Evolutionary conservation across 2,329 filamentous ascomycete species (phyloP), one percentile per base, ranked within the genome.

Genomic region (Pseudogymnoascus sp.): DNA sequence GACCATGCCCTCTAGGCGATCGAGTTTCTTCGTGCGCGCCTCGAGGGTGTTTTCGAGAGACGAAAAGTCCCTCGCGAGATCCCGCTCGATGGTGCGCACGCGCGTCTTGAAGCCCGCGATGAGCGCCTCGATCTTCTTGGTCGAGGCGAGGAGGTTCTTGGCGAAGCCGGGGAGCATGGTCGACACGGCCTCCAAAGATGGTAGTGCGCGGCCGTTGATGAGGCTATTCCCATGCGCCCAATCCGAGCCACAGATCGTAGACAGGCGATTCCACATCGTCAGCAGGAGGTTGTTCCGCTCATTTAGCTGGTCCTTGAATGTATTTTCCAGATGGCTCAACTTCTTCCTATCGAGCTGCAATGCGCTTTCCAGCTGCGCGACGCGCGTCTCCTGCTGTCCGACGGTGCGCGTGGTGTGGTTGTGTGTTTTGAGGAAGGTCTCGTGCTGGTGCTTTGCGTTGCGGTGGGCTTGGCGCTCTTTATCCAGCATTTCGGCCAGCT

Each of bases 201-300:
- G 90, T 5, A 95, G 76, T 1, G 82, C 83, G 62, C 92, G 89
- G 18, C 91, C 90, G 67, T 94, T 92, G 69, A 97, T 89, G 21
- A 96, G 82, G 60, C 87, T 88, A 72, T 97, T 92, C 68, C 87
- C 85, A 71, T 96, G 89, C 3, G 89, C 84, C 92, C 94, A 99
- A 69, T 97, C 94, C 0, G 84, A 82, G 9, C 94, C 94, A 68
- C 94, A 97, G 41, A 97, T 80, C 0, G 83, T 80, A 3, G 90
- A 92, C 7, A 99, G 80, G 48, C 89, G 83, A 64, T 92, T 92
- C 94, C 94, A 99, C 4, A 97, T 77, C n/a, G 84, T 81, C 19
- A 96, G 82, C 15, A 97, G 80, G 58, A 99, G 78, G 62, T 89
- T 88, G 74, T 97, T 96, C 60, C 94, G 86, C 74, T 97, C 94